Percentiles rank a stretch among this genome's conserved stretches.
phyloP scores from a whole-genome alignment of 805 yeast genomes.

The Metschnikowia hibisci region DNA sequence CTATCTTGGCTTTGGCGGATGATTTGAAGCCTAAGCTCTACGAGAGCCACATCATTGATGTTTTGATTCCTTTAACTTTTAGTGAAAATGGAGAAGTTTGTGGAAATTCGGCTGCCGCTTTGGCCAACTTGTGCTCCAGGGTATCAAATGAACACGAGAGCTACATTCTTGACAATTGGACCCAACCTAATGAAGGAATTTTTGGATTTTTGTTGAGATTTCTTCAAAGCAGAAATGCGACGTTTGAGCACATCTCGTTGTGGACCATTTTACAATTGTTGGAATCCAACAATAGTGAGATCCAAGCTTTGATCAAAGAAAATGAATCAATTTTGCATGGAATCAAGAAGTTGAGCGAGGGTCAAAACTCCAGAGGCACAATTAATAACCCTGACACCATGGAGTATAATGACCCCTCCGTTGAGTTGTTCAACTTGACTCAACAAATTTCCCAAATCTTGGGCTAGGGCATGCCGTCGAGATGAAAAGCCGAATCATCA shows the following conservation, averaged over 20 bases:
- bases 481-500: neutral
- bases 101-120: conserved; percentile 97
- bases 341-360: conserved; percentile 45
- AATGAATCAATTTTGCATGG: conserved; percentile 52
- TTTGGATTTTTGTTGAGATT: conserved; percentile 78
- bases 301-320: conserved; percentile 52
- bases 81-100: conserved; percentile 91
- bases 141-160: conserved; percentile 68
- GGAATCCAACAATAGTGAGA: conserved; percentile 74
- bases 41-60: conserved; percentile 80
- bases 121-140: conserved; percentile 92
- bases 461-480: conserved; percentile 22
- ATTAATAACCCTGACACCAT: conserved; percentile 22
- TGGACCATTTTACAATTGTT: conserved; percentile 94
- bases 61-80: conserved; percentile 84
- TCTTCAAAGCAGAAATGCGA: conserved; percentile 77
- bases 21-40: conserved; percentile 83
- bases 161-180: conserved; percentile 76
- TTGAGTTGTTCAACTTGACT: conserved; percentile 61
- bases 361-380: conserved; percentile 24
- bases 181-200: conserved; percentile 77
- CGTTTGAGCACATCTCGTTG: conserved; percentile 95
- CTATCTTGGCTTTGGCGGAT: conserved; percentile 93
- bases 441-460: conserved; percentile 60
- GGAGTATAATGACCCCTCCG: conserved; percentile 57